These are phyloP conservation scores for Rhynchosporium graminicola DNA, from an alignment of 2,329 filamentous ascomycete species.

Conservation along the genomic window DNA sequence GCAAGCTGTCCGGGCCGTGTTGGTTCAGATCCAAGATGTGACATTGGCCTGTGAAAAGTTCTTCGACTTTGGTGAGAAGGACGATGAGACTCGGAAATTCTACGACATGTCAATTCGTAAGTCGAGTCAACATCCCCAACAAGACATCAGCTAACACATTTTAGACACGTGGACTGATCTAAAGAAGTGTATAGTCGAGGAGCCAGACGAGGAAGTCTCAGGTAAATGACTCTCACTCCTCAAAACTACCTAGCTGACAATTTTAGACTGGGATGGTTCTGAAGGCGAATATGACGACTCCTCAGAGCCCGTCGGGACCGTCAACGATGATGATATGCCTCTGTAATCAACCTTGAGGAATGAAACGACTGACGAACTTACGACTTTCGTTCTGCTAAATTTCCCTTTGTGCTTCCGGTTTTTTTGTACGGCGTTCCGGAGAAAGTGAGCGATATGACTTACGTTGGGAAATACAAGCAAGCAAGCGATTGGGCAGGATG, in stretches of 20 bases:
- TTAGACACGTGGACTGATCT: slow-evolving; percentile 37
- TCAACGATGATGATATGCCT: slow-evolving; percentile 35
- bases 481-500: slow-evolving; percentile 13
- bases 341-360: neutral
- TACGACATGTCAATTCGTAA: slow-evolving; percentile 29
- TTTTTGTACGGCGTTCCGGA: slow-evolving; percentile 21
- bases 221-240: slow-evolving; percentile 35
- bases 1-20: slow-evolving; percentile 34
- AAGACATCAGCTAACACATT: slow-evolving; percentile 20
- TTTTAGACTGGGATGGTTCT: slow-evolving; percentile 40
- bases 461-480: neutral
- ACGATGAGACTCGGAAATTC: slow-evolving; percentile 21
- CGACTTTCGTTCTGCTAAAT: slow-evolving; percentile 11
- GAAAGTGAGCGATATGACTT: slow-evolving; percentile 8
- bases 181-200: slow-evolving; percentile 40
- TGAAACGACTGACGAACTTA: slow-evolving; percentile 14
- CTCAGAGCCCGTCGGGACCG: slow-evolving; percentile 55
- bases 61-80: slow-evolving; percentile 32
- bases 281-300: slow-evolving; percentile 47
- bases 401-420: slow-evolving; percentile 10
- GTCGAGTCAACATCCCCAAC: slow-evolving; percentile 14
- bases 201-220: slow-evolving; percentile 43
- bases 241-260: neutral
- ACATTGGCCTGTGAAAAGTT: slow-evolving; percentile 32
- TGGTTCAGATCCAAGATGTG: slow-evolving; percentile 34